Evolutionary conservation across 257 asterid species (phyloP), one percentile per base, ranked within the genome.

Genomic region (Ligustrum vulgare): DNA sequence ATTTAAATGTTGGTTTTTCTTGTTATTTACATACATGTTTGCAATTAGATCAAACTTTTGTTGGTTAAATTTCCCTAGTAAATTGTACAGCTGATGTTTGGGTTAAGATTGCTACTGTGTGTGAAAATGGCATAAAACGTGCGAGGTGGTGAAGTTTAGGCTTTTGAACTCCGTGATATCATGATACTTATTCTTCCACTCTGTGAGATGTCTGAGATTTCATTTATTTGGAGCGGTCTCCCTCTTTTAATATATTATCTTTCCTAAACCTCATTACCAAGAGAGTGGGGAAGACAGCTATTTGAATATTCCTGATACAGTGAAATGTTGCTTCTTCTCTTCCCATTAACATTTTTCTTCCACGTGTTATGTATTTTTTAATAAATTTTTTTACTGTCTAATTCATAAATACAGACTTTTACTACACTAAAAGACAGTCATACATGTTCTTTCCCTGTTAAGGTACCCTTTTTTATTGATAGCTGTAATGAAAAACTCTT

Each of bases 401-500:
- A n/a, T 76, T 49, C 75, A 70, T n/a, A 20, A 22, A 31, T 8
- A 15, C 15, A 13, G 8, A 15, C 25, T 22, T 22, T 60, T 43
- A 47, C 28, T 20, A 15, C 11, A 28, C 41, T 12, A 12, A 71
- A 2, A 32, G 20, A 41, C 18, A 23, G n/a, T 9, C 56, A 20
- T 31, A 13, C 12, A 10, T 36, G 35, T 36, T 28, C 8, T 39
- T 45, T 41, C 47, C 37, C 58, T 60, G 28, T 39, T 41, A 35
- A 75, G 66, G 69, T 62, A 33, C 72, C 36, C 34, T 39, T 75
- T 80, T 11, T 37, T 68, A 47, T 54, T 35, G 39, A 3, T 67
- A 6, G 41, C 23, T 51, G 20, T 33, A 32, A 32, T 34, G 66
- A 70, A 3, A 58, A 12, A 31, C 56, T 33, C 72, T 71, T 31